phyloP scores from a whole-genome alignment of 2,329 filamentous ascomycete genomes.

The Dryadomyces sulphureus region DNA sequence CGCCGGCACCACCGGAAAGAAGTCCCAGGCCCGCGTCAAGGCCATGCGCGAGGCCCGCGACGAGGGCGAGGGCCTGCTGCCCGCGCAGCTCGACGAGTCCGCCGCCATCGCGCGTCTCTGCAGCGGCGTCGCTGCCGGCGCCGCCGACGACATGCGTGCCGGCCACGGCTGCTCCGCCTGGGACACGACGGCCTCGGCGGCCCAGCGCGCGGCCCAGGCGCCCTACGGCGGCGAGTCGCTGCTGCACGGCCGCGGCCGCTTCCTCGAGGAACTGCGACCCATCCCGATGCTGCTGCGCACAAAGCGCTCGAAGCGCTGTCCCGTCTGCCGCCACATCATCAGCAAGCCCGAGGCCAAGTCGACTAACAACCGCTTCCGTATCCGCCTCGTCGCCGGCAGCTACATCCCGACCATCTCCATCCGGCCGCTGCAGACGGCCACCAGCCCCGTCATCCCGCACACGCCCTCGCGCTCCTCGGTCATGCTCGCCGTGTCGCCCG shows the following conservation, averaged over 20 bases:
- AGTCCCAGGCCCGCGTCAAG: conserved; percentile 49
- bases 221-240: conserved; percentile 25
- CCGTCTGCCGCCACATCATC: conserved; percentile 84
- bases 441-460: conserved; percentile 8
- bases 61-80: conserved; percentile 54
- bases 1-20: conserved; percentile 44
- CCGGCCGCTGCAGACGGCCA: conserved; percentile 31
- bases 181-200: conserved; percentile 40
- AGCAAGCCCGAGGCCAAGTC: conserved; percentile 89
- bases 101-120: conserved; percentile 45
- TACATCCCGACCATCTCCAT: conserved; percentile 77
- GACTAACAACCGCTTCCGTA: conserved; percentile 77
- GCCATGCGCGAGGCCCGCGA: conserved; percentile 69
- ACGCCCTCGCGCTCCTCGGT: not conserved
- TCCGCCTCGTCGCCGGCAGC: conserved; percentile 73
- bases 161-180: conserved; percentile 22
- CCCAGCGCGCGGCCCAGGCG: conserved; percentile 32
- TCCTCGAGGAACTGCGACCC: conserved; percentile 63
- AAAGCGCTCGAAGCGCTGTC: conserved; percentile 87
- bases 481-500: conserved; percentile 3
- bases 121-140: conserved; percentile 2
- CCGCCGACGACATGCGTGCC: not conserved
- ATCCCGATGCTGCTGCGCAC: conserved; percentile 73
- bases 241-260: conserved; percentile 35
- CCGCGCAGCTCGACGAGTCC: conserved; percentile 47